Percentiles rank a stretch among this genome's conserved stretches.
These are phyloP conservation scores for Microbotryum scabiosae DNA, from an alignment of 1,284 basidiomycete genomes.

Conservation along the genomic window DNA sequence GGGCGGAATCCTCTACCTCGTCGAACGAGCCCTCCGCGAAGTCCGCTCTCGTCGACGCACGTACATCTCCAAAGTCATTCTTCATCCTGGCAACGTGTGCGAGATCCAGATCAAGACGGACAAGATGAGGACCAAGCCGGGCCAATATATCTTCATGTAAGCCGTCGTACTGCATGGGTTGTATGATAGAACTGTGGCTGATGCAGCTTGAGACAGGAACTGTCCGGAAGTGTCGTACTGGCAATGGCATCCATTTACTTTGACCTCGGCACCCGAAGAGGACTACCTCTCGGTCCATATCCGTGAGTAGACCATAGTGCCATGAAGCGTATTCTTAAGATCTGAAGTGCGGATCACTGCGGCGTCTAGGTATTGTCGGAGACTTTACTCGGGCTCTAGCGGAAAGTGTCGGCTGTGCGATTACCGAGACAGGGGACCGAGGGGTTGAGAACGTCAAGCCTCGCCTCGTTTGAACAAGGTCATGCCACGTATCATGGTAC, in stretches of 20 bases:
- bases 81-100: constrained; percentile 80
- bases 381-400: constrained; percentile 75
- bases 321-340: no score
- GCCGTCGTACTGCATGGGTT: not conserved
- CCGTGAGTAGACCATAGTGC: constrained; percentile 41
- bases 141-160: constrained; percentile 63
- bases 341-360: no score
- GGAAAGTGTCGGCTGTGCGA: constrained; percentile 71
- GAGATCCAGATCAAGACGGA: constrained; percentile 93
- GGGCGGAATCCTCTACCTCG: constrained; percentile 73
- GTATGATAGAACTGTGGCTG: not conserved
- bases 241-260: constrained; percentile 90
- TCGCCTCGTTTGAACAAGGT: constrained; percentile 57
- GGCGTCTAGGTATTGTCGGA: constrained; percentile 58
- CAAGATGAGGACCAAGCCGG: constrained; percentile 49
- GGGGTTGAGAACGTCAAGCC: constrained; percentile 53
- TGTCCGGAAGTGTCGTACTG: constrained; percentile 80
- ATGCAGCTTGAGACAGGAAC: constrained; percentile 13
- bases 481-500: constrained; percentile 75
- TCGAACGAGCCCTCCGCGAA: constrained; percentile 77
- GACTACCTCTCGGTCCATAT: constrained; percentile 86
- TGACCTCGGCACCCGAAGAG: constrained; percentile 71
- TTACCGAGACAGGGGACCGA: constrained; percentile 49
- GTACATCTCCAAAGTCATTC: constrained; percentile 79
- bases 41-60: constrained; percentile 75